phyloP scores from a whole-genome alignment of 108 stramenopile species.

The Cyclotella choctawhatcheeana region DNA sequence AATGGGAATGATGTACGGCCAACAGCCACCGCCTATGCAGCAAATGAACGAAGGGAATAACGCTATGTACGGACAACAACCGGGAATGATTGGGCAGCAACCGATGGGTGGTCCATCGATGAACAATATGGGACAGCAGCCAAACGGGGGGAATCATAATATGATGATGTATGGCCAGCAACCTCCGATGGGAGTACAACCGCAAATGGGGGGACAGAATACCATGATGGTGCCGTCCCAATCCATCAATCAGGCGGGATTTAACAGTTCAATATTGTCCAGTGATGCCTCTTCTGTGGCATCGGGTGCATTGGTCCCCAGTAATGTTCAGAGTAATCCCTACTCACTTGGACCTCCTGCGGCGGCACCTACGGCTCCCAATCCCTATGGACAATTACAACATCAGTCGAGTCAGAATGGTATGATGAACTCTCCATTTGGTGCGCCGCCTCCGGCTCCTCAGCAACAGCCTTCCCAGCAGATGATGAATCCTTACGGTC shows the following conservation, averaged over 20 bases:
- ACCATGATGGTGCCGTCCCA: constrained; percentile 25
- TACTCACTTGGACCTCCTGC: constrained; percentile 24
- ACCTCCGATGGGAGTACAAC: too few relatives aligned
- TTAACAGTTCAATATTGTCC: neutral
- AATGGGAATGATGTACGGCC: neutral
- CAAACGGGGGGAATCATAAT: too few relatives aligned
- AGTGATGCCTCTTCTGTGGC: constrained; percentile 16
- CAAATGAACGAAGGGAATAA: too few relatives aligned
- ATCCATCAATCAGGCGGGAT: constrained; percentile 12
- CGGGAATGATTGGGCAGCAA: neutral
- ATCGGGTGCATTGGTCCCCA: constrained; percentile 65
- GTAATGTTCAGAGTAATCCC: constrained; percentile 59
- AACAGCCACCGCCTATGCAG: constrained; percentile 19
- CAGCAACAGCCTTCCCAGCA: constrained; percentile 10
- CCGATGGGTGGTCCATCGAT: too few relatives aligned
- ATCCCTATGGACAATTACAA: neutral
- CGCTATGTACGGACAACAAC: too few relatives aligned
- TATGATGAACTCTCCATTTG: neutral
- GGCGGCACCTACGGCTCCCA: constrained; percentile 17
- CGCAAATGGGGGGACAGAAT: too few relatives aligned
- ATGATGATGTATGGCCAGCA: too few relatives aligned
- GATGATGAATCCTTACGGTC: neutral
- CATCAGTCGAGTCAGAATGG: neutral
- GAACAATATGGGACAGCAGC: too few relatives aligned
- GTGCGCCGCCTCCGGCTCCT: neutral